Evolutionary conservation across 2,329 filamentous ascomycete genomes (phyloP), one percentile per base, ranked within the genome.

Genomic region (Cladophialophora carrionii): DNA sequence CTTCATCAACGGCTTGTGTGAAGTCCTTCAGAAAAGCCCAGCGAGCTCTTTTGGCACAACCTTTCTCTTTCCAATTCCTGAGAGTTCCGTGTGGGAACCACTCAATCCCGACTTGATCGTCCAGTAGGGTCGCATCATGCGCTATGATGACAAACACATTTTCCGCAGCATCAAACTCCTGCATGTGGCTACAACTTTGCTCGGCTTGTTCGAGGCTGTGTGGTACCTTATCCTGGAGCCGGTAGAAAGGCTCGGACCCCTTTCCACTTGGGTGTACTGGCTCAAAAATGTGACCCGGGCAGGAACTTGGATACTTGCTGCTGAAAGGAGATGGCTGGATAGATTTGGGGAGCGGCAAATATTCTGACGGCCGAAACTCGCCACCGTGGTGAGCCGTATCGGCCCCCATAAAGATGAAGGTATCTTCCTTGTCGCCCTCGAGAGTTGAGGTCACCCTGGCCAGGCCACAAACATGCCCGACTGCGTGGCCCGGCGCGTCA

Each of bases 321-420:
- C 3, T 43, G 55, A 41, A 48, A 26, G 55, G 55, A 7, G 55
- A 26, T 2, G 55, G 55, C 10, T 41, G 43, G 37, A 72, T 62
- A 8, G 48, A 48, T 32, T 68, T 57, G 1, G 74, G 74, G 3
- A 76, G 60, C 6, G 75, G 73, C 3, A 71, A 55, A 46, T 71
- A 70, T 49, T 65, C 41, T 1, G 70, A 72, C 3, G 75, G 75
- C 14, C 76, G 63, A 20, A 77, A 68, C 6, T 70, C 66, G 3
- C 74, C 74, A 0, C 71, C 72, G 60, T 82, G 77, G 65, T 83
- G 81, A 26, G 76, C 78, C 2, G 76, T 73, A 70, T 84, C 83
- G 12, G 80, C 82, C n/a, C 80, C 82, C 74, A 84, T 79, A 69
- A 83, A 77, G 29, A 84, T 76, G 69, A 84, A 85, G 0, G 74